A percentile compares a stretch with the other conserved stretches of the same genome.
phyloP scores from a whole-genome alignment of 2,329 filamentous ascomycete species.

The Didymella glomerata region DNA sequence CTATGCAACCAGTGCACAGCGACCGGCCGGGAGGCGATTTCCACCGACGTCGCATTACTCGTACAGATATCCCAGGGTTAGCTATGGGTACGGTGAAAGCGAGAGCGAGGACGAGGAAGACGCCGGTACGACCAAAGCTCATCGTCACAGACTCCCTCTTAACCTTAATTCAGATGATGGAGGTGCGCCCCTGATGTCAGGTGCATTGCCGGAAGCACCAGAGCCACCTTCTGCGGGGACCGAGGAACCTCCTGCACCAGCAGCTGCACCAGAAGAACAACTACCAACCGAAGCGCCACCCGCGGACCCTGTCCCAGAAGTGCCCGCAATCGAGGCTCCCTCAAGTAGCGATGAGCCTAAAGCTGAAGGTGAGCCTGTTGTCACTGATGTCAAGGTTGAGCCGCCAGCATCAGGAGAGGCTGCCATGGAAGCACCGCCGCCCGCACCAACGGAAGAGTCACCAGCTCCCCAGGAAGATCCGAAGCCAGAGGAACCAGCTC shows the following conservation, averaged over 20 bases:
- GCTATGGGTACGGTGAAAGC: constrained; percentile 23
- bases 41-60: constrained; percentile 27
- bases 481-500: constrained; percentile 11
- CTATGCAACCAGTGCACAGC: constrained; percentile 22
- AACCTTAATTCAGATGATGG: constrained; percentile 30
- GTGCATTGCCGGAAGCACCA: constrained; percentile 28
- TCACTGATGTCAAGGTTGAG: constrained; percentile 40
- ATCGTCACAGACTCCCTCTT: not conserved
- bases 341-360: constrained; percentile 21
- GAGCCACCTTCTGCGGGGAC: constrained; percentile 25
- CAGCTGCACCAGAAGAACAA: not conserved
- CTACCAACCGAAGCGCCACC: not conserved
- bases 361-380: constrained; percentile 24
- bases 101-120: constrained; percentile 28
- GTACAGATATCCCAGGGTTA: constrained; percentile 16
- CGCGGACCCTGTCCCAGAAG: constrained; percentile 17
- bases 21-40: constrained; percentile 38
- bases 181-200: constrained; percentile 27
- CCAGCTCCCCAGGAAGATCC: constrained; percentile 16
- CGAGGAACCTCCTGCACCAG: constrained; percentile 11
- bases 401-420: constrained; percentile 26
- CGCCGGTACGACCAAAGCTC: constrained; percentile 9
- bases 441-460: constrained; percentile 19
- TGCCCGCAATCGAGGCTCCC: constrained; percentile 11
- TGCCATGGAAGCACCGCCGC: constrained; percentile 13